Percentiles rank a stretch among this genome's conserved stretches.
These are phyloP conservation scores for Phytophthora kernoviae DNA, from an alignment of 352 stramenopile genomes.

Conservation along the genomic window DNA sequence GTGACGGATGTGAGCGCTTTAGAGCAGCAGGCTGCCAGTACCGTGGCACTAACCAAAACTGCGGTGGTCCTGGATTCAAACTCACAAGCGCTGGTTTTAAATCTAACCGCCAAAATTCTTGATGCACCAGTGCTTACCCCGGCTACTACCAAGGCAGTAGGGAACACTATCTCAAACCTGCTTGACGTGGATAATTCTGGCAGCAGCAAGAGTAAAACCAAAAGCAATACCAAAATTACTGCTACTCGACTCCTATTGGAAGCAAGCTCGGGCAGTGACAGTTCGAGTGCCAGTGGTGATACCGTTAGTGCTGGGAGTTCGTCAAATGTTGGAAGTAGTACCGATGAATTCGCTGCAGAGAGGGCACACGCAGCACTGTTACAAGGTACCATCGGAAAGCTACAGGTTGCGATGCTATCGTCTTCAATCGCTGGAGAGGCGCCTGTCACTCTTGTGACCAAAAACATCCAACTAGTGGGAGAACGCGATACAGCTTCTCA, in stretches of 20 bases:
- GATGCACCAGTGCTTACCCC: constrained; percentile 54
- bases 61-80: constrained; percentile 55
- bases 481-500: constrained; percentile 47
- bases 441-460: constrained; percentile 58
- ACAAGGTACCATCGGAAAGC: constrained; percentile 56
- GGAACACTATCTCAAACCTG: constrained; percentile 66
- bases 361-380: constrained; percentile 40
- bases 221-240: constrained; percentile 2
- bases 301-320: constrained; percentile 6
- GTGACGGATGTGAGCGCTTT: constrained; percentile 52
- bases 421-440: constrained; percentile 53
- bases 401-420: constrained; percentile 48
- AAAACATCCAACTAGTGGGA: constrained; percentile 65
- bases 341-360: constrained; percentile 33
- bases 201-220: constrained; percentile 16
- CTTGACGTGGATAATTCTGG: constrained; percentile 43
- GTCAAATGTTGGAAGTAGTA: constrained; percentile 5
- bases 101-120: constrained; percentile 64
- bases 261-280: constrained; percentile 5
- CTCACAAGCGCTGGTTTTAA: constrained; percentile 52
- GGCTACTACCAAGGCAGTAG: constrained; percentile 51
- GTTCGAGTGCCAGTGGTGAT: constrained; percentile 8
- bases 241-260: constrained; percentile 15
- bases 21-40: constrained; percentile 68
- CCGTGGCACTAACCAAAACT: constrained; percentile 71